Percentiles rank a stretch among this genome's conserved stretches.
Conservation (phyloP, 2,329 filamentous ascomycete species). For the Cadophora sp. region DNA sequence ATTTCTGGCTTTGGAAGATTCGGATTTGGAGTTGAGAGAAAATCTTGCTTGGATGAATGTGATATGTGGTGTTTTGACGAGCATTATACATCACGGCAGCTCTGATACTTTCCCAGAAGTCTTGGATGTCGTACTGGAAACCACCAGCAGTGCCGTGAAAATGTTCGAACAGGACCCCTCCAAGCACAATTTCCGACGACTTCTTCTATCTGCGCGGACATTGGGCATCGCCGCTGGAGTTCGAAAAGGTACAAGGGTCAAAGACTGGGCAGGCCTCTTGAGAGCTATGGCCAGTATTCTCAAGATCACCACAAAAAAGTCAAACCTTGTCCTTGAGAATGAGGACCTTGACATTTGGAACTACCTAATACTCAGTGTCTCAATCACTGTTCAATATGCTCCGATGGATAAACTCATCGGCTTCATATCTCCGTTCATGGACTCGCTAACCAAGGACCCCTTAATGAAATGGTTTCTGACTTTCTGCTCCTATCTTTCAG, state of each 20-base stretch:
- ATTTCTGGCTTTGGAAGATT: constrained; percentile 52
- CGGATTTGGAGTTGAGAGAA: constrained; percentile 54
- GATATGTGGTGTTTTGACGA: constrained; percentile 78
- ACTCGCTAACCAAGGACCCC: constrained; percentile 67
- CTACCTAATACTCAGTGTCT: constrained; percentile 60
- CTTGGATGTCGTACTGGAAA: constrained; percentile 65
- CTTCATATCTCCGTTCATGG: constrained; percentile 69
- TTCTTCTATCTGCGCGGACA: constrained; percentile 61
- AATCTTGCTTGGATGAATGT: constrained; percentile 64
- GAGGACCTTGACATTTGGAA: constrained; percentile 59
- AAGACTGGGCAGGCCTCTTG: constrained; percentile 73
- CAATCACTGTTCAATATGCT: constrained; percentile 76
- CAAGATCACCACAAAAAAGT: constrained; percentile 52
- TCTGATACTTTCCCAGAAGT: constrained; percentile 75
- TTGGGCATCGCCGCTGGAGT: constrained; percentile 77
- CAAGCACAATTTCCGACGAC: constrained; percentile 48
- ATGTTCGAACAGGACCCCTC: constrained; percentile 46
- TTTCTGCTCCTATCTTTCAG: constrained; percentile 83
- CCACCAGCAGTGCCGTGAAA: constrained; percentile 49
- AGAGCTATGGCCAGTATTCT: constrained; percentile 61
- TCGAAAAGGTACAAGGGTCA: constrained; percentile 78
- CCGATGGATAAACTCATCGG: constrained; percentile 82
- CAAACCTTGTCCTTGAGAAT: constrained; percentile 37
- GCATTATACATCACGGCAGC: constrained; percentile 82
- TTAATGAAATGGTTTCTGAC: constrained; percentile 78